These are phyloP conservation scores for Pseudogymnoascus sp. DNA, from an alignment of 2,329 filamentous ascomycete genomes.

Conservation along the genomic window DNA sequence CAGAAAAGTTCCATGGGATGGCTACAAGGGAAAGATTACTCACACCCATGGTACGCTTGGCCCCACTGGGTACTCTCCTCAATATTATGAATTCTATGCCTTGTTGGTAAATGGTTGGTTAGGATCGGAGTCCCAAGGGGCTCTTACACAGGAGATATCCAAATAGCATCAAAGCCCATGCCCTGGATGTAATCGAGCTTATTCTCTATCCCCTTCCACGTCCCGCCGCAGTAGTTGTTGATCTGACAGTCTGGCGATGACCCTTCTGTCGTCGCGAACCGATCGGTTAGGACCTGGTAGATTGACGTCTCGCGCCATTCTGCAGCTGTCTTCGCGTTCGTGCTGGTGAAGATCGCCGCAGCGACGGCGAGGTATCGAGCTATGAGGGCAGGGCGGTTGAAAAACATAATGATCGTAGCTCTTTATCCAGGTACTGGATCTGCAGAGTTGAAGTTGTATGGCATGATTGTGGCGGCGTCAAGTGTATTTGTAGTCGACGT, in stretches of 20 bases:
- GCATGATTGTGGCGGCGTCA: background rate
- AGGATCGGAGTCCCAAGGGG: constrained; percentile 28
- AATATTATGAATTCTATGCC: constrained; percentile 19
- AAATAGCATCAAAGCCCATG: constrained; percentile 39
- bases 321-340: background rate
- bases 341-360: background rate
- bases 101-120: constrained; percentile 26
- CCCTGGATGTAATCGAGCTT: constrained; percentile 42
- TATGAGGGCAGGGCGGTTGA: background rate
- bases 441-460: background rate
- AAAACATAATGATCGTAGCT: background rate
- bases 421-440: background rate
- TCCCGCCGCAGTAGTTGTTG: constrained; percentile 39
- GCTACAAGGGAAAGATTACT: background rate
- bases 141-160: constrained; percentile 30
- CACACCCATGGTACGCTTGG: constrained; percentile 40
- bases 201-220: constrained; percentile 40
- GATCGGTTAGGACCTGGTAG: constrained; percentile 37
- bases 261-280: constrained; percentile 33
- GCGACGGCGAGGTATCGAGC: background rate
- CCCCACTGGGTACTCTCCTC: constrained; percentile 30
- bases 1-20: background rate
- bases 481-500: background rate
- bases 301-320: constrained; percentile 32
- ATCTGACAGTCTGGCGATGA: constrained; percentile 7